Evolutionary conservation across 805 yeast species (phyloP).

Genomic region (Starmera pachycereana): DNA sequence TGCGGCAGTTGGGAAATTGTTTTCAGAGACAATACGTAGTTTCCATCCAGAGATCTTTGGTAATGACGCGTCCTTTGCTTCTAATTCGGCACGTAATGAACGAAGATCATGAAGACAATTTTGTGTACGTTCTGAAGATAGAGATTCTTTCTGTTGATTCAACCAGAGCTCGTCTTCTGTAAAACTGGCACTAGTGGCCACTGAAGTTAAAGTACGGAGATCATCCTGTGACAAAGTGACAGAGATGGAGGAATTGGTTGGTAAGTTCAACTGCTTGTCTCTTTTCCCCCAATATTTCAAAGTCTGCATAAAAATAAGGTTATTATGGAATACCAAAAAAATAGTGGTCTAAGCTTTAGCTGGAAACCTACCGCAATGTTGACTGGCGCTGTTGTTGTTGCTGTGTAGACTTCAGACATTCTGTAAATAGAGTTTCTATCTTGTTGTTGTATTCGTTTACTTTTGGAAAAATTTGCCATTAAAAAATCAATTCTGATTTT

Average conservation of each 20-base stretch:
- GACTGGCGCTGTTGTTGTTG: slow-evolving; percentile 93
- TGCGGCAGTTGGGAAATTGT: slow-evolving; percentile 98
- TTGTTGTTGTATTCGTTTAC: background rate
- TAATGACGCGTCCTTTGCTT: slow-evolving; percentile 37
- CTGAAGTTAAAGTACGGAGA: slow-evolving; percentile 86
- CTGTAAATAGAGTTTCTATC: too few species aligned
- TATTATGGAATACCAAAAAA: background rate
- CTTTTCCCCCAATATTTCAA: slow-evolving; percentile 98
- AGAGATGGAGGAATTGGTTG: slow-evolving; percentile 93
- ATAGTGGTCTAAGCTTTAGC: background rate
- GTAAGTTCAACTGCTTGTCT: slow-evolving; percentile 78
- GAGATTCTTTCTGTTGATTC: slow-evolving; percentile 73
- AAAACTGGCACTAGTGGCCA: slow-evolving; percentile 51
- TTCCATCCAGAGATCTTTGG: slow-evolving; percentile 56
- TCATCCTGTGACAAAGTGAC: slow-evolving; percentile 90
- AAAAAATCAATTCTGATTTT: too few species aligned
- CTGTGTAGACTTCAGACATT: slow-evolving; percentile 34
- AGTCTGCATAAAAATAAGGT: slow-evolving; percentile 35
- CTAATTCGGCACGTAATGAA: slow-evolving; percentile 50
- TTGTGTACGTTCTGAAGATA: slow-evolving; percentile 50
- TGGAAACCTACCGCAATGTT: slow-evolving; percentile 72
- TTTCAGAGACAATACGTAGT: slow-evolving; percentile 80
- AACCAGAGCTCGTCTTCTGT: slow-evolving; percentile 65
- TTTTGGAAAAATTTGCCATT: too few species aligned
- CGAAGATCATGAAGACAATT: slow-evolving; percentile 75